phyloP scores from a whole-genome alignment of 2,329 filamentous ascomycete genomes.

The Sphaceloma murrayae region DNA sequence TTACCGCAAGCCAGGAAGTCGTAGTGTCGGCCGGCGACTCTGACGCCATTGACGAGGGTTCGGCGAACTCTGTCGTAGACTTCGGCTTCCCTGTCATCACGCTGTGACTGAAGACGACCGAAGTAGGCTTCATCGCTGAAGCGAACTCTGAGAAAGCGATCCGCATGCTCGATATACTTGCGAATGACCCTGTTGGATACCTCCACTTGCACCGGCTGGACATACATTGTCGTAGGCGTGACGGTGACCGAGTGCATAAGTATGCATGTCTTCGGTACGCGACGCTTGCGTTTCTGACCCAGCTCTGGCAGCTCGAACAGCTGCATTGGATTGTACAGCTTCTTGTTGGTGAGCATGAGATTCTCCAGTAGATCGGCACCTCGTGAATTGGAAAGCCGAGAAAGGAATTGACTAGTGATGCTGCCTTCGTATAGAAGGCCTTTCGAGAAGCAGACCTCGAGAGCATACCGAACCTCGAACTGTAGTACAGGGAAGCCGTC shows the following conservation, averaged over 20 bases:
- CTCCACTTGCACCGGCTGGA: constrained; percentile 68
- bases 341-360: constrained; percentile 53
- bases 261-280: constrained; percentile 62
- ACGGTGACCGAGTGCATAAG: constrained; percentile 67
- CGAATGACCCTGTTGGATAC: constrained; percentile 81
- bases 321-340: constrained; percentile 59
- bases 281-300: constrained; percentile 23
- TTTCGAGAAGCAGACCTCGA: constrained; percentile 86
- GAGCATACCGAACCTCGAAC: constrained; percentile 74
- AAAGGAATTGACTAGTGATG: constrained; percentile 58
- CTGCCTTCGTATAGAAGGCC: constrained; percentile 67
- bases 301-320: constrained; percentile 51
- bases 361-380: constrained; percentile 59
- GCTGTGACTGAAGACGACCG: constrained; percentile 30
- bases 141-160: constrained; percentile 79
- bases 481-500: constrained; percentile 28
- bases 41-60: constrained; percentile 66
- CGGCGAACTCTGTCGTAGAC: constrained; percentile 66
- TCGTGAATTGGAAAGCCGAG: constrained; percentile 43
- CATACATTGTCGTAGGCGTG: constrained; percentile 75
- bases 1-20: constrained; percentile 91
- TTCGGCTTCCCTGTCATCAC: constrained; percentile 30
- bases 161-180: constrained; percentile 55
- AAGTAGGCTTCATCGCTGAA: constrained; percentile 70
- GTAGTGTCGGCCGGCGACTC: constrained; percentile 70